Conservation (phyloP, 192 early-diverging fungal genomes). For the Fimicolochytrium jonesii region DNA sequence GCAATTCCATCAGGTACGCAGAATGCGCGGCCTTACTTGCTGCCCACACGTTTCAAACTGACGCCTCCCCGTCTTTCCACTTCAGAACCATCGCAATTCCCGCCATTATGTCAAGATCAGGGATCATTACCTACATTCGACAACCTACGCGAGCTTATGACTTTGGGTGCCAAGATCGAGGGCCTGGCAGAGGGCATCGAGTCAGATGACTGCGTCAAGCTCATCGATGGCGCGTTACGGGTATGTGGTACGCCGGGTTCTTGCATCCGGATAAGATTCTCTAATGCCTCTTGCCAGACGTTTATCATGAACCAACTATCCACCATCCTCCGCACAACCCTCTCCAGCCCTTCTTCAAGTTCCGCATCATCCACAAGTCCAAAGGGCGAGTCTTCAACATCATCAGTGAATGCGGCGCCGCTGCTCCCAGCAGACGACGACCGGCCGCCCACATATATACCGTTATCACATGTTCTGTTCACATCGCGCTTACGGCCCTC, state of each 20-base stretch:
- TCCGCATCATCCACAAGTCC: too few species aligned
- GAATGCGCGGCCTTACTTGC: too few species aligned
- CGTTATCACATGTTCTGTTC: not conserved
- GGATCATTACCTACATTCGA: constrained; percentile 10
- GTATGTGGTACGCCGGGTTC: too few species aligned
- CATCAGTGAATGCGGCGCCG: too few species aligned
- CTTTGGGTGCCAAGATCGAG: not conserved
- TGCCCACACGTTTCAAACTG: too few species aligned
- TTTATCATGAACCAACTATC: constrained; percentile 19
- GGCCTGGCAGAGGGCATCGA: constrained; percentile 7
- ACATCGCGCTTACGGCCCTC: not conserved
- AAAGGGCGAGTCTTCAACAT: too few species aligned
- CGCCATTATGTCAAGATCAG: constrained; percentile 2
- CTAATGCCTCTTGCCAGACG: not conserved
- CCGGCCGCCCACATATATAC: not conserved
- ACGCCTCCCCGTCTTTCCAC: not conserved
- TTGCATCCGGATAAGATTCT: too few species aligned
- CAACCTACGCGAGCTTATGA: not conserved
- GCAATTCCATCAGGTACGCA: too few species aligned
- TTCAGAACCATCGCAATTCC: not conserved
- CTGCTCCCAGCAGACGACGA: not conserved
- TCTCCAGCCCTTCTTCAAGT: too few species aligned
- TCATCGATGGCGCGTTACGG: constrained; percentile 13
- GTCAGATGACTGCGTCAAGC: constrained; percentile 14
- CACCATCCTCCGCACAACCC: constrained; percentile 2